phyloP scores from a whole-genome alignment of 1,284 basidiomycete species.

The Rhodofomes roseus region DNA sequence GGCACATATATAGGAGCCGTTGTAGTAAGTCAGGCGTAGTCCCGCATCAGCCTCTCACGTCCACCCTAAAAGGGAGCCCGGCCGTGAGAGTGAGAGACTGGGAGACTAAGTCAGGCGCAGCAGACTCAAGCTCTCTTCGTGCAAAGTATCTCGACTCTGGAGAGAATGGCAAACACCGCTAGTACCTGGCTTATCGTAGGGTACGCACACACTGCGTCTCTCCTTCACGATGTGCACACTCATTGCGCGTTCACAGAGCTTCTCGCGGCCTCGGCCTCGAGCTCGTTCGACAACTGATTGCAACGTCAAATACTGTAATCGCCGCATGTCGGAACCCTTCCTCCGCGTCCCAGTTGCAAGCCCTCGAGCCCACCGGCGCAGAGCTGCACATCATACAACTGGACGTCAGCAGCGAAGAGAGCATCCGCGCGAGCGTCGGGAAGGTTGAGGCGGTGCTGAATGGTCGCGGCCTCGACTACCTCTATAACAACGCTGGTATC shows the following conservation, averaged over 20 bases:
- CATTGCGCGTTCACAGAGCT: constrained; percentile 18
- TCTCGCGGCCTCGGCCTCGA: constrained; percentile 41
- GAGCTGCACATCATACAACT: constrained; percentile 32
- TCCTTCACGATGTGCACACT: neutral
- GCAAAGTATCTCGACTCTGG: too few species aligned
- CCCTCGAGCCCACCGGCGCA: constrained; percentile 23
- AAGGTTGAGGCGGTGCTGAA: constrained; percentile 26
- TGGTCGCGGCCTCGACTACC: constrained; percentile 31
- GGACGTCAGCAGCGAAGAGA: constrained; percentile 28
- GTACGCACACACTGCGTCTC: neutral
- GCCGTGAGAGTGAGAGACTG: too few species aligned
- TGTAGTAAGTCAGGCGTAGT: too few species aligned
- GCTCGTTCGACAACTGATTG: constrained; percentile 31
- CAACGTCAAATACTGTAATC: constrained; percentile 31
- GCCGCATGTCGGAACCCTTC: constrained; percentile 35
- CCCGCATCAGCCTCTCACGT: too few species aligned
- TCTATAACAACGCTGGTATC: constrained; percentile 38
- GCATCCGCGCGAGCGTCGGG: constrained; percentile 26
- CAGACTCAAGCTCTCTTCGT: too few species aligned
- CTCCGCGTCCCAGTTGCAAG: constrained; percentile 25
- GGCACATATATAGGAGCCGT: too few species aligned
- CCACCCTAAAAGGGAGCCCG: too few species aligned
- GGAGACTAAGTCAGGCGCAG: too few species aligned
- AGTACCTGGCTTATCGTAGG: constrained; percentile 2
- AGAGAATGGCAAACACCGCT: too few species aligned